Evolutionary conservation across 2,329 filamentous ascomycete genomes (phyloP).

Genomic region (Phialophora tarda): DNA sequence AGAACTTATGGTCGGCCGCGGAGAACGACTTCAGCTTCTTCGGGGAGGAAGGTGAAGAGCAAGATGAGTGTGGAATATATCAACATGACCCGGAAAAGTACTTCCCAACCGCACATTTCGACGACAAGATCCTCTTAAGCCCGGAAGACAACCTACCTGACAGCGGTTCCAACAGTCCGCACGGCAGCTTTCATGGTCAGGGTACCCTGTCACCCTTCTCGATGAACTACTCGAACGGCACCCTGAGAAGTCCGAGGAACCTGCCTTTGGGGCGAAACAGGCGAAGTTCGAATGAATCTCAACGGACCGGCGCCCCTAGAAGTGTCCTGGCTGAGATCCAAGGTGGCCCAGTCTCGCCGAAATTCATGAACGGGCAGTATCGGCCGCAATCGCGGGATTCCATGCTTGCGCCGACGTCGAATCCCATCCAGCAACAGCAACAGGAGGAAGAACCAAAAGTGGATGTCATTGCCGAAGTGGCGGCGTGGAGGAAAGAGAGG

Average conservation of each 20-base stretch:
- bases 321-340: slow-evolving; percentile 21
- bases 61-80: slow-evolving; percentile 57
- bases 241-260: slow-evolving; percentile 35
- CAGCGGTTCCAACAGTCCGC: slow-evolving; percentile 29
- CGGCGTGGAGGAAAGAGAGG: slow-evolving; percentile 59
- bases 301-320: slow-evolving; percentile 22
- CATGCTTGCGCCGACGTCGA: slow-evolving; percentile 23
- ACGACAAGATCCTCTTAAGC: slow-evolving; percentile 52
- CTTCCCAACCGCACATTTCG: slow-evolving; percentile 52
- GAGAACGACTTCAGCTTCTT: slow-evolving; percentile 68
- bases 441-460: slow-evolving; percentile 29
- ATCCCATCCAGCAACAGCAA: slow-evolving; percentile 23
- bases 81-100: slow-evolving; percentile 52
- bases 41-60: slow-evolving; percentile 52
- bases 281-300: slow-evolving; percentile 35
- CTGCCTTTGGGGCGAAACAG: slow-evolving; percentile 38
- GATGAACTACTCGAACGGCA: slow-evolving; percentile 26
- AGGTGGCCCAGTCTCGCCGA: slow-evolving; percentile 23
- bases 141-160: slow-evolving; percentile 43
- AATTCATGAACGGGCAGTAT: slow-evolving; percentile 24
- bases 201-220: slow-evolving; percentile 27
- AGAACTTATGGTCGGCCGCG: slow-evolving; percentile 65
- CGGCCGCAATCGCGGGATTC: slow-evolving; percentile 16
- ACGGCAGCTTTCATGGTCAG: slow-evolving; percentile 26
- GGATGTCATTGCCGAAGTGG: slow-evolving; percentile 61